These are phyloP conservation scores for Catharanthus roseus DNA, from an alignment of 257 asterid species.

Conservation along the genomic window DNA sequence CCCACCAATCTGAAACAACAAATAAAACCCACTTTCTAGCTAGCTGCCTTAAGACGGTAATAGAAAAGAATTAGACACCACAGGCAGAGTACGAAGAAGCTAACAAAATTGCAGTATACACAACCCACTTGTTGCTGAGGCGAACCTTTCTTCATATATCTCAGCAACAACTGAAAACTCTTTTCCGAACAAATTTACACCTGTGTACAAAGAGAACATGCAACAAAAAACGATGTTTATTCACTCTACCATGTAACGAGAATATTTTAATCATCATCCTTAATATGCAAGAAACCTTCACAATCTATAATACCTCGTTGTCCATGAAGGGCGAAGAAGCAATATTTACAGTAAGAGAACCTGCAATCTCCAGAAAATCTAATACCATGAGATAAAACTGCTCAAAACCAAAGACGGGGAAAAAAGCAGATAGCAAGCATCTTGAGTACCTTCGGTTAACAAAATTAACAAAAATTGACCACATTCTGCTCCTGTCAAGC, in stretches of 20 bases:
- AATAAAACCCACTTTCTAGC: not conserved
- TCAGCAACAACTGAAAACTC: not conserved
- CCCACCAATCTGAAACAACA: not conserved
- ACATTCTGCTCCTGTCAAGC: constrained; percentile 25
- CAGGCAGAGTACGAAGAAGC: constrained; percentile 4
- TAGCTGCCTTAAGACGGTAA: not conserved
- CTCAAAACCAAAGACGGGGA: not conserved
- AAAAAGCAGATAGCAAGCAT: not conserved
- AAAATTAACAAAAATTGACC: constrained; percentile 14
- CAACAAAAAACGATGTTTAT: constrained; percentile 6
- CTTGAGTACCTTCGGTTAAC: constrained; percentile 28
- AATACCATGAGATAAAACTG: constrained; percentile 8
- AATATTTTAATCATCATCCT: not conserved
- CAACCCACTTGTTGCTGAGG: constrained; percentile 10
- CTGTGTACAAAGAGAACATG: constrained; percentile 27
- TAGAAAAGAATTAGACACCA: not conserved
- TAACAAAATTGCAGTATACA: constrained; percentile 14
- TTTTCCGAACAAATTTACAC: constrained; percentile 43
- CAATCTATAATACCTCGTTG: constrained; percentile 40
- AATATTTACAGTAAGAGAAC: constrained; percentile 58
- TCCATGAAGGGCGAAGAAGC: constrained; percentile 28
- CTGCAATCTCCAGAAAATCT: constrained; percentile 35
- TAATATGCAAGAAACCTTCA: not conserved
- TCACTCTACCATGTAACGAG: constrained; percentile 11
- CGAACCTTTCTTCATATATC: constrained; percentile 2